Base-by-base conservation (phyloP, 2,329 filamentous ascomycete species). In the Colletotrichum endophyticum region DNA sequence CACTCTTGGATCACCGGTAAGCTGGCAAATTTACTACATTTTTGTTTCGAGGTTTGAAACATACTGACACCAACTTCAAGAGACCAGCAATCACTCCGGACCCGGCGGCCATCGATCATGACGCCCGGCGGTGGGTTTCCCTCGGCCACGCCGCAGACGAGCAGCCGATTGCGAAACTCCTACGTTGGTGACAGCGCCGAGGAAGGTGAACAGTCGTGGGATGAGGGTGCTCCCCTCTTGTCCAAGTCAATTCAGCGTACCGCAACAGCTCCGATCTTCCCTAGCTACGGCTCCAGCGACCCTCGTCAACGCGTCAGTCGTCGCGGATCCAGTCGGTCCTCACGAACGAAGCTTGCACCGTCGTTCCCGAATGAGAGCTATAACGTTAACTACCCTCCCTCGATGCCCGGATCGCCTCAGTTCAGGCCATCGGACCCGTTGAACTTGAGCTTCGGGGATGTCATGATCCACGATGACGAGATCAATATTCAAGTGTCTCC, bases 1-100 rank as follows among this genome's bases (percentile, higher is more conserved):
- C 92, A 9, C 87, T 99, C 79, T 87, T 99, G 22, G 96, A 99
- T 85, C 96, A 99, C 84, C 92, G 95, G 92, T 94, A 86, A 77
- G 86, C 78, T 64, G 83, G 66, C 73, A 73, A 22, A 80, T 68
- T 8, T 22, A 13, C 12, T 53, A 7, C 44, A 13, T 25, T 53
- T 13, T 22, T 22, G 36, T 27, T 13, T 64, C 53, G 57, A 64
- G n/a, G 28, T 13, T 12, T 4, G 4, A 19, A 39, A 49, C 11
- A 28, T 59, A 53, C 78, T 79, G 75, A 78, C 49, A 15, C 39
- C 32, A 59, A n/a, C 11, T 25, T 78, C 62, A 75, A 92, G 91
- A 80, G 88, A 91, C 66, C 92, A 94, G 79, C 90, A 89, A 63
- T 85, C 86, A 78, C 89, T 95, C 86, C 91, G 94, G 67, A 88